These are phyloP conservation scores for Lagerstroemia speciosa DNA, from an alignment of 345 rosid species.

Conservation along the genomic window DNA sequence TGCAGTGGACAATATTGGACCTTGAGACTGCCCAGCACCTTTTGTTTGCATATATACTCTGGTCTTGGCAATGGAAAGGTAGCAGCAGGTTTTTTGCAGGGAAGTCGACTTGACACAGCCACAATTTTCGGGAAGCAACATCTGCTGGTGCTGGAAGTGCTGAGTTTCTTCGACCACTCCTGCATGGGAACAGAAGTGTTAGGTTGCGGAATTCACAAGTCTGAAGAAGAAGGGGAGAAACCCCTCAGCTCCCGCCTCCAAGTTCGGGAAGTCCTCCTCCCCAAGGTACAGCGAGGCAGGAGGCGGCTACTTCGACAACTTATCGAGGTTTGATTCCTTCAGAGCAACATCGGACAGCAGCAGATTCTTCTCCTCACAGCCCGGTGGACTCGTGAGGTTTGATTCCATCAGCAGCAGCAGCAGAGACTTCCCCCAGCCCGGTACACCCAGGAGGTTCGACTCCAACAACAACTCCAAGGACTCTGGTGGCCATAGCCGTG, in stretches of 20 bases:
- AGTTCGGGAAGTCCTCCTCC: slow-evolving; percentile 71
- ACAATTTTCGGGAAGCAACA: neutral
- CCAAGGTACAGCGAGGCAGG: slow-evolving; percentile 72
- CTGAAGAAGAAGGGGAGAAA: no score
- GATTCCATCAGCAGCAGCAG: slow-evolving; percentile 51
- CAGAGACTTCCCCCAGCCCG: slow-evolving; percentile 23
- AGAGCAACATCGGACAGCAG: slow-evolving; percentile 44
- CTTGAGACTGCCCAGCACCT: no score
- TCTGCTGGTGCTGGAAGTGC: neutral
- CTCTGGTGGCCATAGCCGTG: slow-evolving; percentile 30
- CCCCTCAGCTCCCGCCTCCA: slow-evolving; percentile 72
- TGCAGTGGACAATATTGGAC: no score
- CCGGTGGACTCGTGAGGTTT: slow-evolving; percentile 54
- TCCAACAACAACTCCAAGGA: slow-evolving; percentile 43
- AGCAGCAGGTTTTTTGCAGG: no score
- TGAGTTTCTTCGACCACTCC: neutral
- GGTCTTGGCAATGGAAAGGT: neutral
- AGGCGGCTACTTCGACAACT: slow-evolving; percentile 54
- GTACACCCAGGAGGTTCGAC: slow-evolving; percentile 57
- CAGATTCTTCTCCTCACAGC: slow-evolving; percentile 11
- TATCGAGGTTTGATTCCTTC: slow-evolving; percentile 88
- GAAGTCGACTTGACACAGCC: neutral
- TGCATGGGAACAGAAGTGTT: neutral
- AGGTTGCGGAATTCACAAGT: no score
- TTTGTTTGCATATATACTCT: no score